Conservation (phyloP, 163 green algal genomes). For the Picocystis sp. region DNA sequence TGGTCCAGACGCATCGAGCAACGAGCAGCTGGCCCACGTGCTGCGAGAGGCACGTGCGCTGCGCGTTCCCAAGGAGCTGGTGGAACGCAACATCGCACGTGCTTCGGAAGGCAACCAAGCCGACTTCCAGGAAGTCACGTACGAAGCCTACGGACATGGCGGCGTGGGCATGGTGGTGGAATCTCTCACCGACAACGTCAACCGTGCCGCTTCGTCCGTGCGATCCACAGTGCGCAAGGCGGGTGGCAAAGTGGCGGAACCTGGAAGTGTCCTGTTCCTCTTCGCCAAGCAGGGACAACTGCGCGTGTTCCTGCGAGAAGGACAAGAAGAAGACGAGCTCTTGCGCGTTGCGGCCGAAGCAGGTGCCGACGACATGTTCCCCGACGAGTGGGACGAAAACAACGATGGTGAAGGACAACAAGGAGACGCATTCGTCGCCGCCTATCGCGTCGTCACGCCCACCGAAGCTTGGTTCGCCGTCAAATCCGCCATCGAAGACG, state of each 20-base stretch:
- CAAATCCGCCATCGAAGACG: conserved; percentile 13
- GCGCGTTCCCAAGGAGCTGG: conserved; percentile 46
- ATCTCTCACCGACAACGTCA: conserved; percentile 83
- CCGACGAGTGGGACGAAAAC: conserved; percentile 26
- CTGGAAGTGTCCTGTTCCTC: conserved; percentile 75
- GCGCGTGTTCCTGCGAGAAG: conserved; percentile 19
- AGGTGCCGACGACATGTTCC: conserved; percentile 59
- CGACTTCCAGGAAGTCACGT: conserved; percentile 41
- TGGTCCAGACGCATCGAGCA: conserved; percentile 29
- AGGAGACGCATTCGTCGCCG: conserved; percentile 6
- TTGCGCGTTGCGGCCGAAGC: conserved; percentile 73
- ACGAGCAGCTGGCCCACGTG: conserved; percentile 30
- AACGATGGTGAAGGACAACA: conserved; percentile 22
- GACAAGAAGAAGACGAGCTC: conserved; percentile 32
- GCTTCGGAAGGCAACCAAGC: conserved; percentile 40
- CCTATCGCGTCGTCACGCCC: not conserved
- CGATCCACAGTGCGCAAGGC: conserved; percentile 53
- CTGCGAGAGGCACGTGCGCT: conserved; percentile 31
- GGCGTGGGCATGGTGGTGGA: conserved; percentile 76
- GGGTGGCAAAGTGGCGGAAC: conserved; percentile 66
- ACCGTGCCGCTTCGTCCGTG: conserved; percentile 52
- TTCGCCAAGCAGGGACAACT: conserved; percentile 42
- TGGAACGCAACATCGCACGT: conserved; percentile 59
- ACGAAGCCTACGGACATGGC: conserved; percentile 42
- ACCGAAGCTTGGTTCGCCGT: not conserved